Evolutionary conservation across 75 land plant species (phyloP).

Genomic region (Larix kaempferi): DNA sequence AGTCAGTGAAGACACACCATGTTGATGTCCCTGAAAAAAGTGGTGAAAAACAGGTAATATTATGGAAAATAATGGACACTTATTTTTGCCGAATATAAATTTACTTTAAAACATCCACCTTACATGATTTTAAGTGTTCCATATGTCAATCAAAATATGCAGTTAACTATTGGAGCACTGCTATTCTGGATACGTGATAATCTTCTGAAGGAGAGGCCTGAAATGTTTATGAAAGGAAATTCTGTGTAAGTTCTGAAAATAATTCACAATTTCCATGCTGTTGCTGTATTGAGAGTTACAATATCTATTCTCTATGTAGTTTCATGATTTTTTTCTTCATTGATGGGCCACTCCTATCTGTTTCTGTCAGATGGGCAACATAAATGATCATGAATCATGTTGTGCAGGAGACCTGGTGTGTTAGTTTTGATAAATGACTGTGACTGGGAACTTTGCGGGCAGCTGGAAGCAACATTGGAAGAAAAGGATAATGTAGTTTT

Average conservation of each 20-base stretch:
- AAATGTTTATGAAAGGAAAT: conserved; percentile 94
- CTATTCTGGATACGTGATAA: conserved; percentile 78
- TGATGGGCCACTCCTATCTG: neutral
- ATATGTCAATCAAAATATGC: neutral
- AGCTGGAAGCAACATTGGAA: conserved; percentile 66
- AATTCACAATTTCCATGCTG: neutral
- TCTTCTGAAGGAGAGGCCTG: conserved; percentile 90
- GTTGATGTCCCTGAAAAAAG: conserved; percentile 49
- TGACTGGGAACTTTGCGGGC: conserved; percentile 95
- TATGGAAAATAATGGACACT: neutral
- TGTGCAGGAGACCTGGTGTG: conserved; percentile 91
- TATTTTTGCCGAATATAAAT: neutral
- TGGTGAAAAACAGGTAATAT: conserved; percentile 53
- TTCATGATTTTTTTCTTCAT: conserved; percentile 1
- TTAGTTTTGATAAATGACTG: conserved; percentile 91
- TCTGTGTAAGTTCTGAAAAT: conserved; percentile 67
- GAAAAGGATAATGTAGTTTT: conserved; percentile 88
- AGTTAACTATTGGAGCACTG: conserved; percentile 75
- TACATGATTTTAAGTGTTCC: neutral
- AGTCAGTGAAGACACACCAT: conserved; percentile 72
- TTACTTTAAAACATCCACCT: neutral
- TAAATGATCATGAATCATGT: neutral
- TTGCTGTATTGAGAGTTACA: neutral
- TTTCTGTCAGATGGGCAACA: neutral
- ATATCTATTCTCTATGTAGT: neutral